Evolutionary conservation across 345 rosid species (phyloP).

Genomic region (Salix suchowensis): DNA sequence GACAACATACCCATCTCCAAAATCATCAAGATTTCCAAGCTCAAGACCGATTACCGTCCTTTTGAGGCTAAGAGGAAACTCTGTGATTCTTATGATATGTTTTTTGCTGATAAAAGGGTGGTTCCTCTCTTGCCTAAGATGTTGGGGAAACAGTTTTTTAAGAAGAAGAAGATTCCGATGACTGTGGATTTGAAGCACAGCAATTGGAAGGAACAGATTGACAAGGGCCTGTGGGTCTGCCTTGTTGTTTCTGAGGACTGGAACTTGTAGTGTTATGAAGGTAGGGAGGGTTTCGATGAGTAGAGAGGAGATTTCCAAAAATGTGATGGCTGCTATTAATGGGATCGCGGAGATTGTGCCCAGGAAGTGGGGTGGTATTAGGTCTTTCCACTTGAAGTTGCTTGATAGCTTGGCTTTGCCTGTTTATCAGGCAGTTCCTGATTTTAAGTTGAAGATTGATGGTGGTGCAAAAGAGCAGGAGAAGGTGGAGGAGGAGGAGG

Average conservation of each 20-base stretch:
- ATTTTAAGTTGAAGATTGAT: constrained; percentile 59
- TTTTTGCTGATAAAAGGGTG: constrained; percentile 47
- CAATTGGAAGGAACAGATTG: constrained; percentile 79
- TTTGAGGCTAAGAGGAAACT: constrained; percentile 52
- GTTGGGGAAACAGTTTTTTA: constrained; percentile 67
- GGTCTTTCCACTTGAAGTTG: constrained; percentile 71
- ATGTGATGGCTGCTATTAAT: constrained; percentile 53
- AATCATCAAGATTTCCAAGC: constrained; percentile 60
- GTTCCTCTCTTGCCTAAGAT: constrained; percentile 65
- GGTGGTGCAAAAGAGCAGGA: constrained; percentile 13
- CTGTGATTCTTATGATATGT: constrained; percentile 46
- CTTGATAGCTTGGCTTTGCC: constrained; percentile 71
- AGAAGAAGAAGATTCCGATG: constrained; percentile 62
- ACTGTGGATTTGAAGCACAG: constrained; percentile 59
- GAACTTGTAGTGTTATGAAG: constrained; percentile 67
- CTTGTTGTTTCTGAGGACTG: constrained; percentile 55
- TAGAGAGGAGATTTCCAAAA: constrained; percentile 37
- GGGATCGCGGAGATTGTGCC: constrained; percentile 63
- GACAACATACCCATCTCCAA: constrained; percentile 62
- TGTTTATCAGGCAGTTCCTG: constrained; percentile 64
- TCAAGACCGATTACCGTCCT: constrained; percentile 42
- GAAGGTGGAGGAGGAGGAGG: background rate
- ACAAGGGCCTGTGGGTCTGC: constrained; percentile 53
- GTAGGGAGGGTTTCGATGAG: constrained; percentile 60
- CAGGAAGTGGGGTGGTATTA: constrained; percentile 56